Evolutionary conservation across 192 early-diverging fungal species (phyloP).

Genomic region (Backusella mclennaniae): DNA sequence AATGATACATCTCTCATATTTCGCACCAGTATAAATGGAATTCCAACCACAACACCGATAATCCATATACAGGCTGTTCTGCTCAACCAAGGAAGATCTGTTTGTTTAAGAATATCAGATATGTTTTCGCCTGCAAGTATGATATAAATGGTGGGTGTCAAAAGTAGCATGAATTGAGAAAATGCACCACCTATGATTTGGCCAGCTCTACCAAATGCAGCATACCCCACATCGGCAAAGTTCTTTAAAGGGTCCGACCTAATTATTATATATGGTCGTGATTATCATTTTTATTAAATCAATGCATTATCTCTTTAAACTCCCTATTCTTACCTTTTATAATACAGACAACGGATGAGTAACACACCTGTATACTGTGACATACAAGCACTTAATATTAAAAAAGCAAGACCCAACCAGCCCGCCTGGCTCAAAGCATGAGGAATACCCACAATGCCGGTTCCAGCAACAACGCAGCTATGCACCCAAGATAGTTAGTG

Average conservation of each 20-base stretch:
- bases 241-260: constrained; percentile 8
- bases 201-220: constrained; percentile 71
- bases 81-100: constrained; percentile 31
- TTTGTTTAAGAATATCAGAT: constrained; percentile 48
- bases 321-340: constrained; percentile 12
- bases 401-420: constrained; percentile 49
- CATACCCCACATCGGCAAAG: constrained; percentile 60
- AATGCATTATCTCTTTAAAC: neutral
- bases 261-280: neutral
- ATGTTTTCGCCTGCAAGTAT: constrained; percentile 76
- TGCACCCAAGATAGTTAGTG: too few species aligned
- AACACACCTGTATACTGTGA: constrained; percentile 54
- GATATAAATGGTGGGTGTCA: constrained; percentile 66
- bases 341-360: constrained; percentile 56
- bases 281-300: neutral
- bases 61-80: constrained; percentile 65
- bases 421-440: constrained; percentile 53
- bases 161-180: constrained; percentile 62
- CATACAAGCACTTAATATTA: constrained; percentile 47
- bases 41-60: constrained; percentile 58
- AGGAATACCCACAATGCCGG: constrained; percentile 57
- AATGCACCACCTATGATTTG: constrained; percentile 57
- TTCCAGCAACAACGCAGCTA: constrained; percentile 40
- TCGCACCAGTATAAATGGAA: constrained; percentile 71
- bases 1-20: constrained; percentile 73